Evolutionary conservation across 192 early-diverging fungal genomes (phyloP).

Genomic region (Coemansia sp.): DNA sequence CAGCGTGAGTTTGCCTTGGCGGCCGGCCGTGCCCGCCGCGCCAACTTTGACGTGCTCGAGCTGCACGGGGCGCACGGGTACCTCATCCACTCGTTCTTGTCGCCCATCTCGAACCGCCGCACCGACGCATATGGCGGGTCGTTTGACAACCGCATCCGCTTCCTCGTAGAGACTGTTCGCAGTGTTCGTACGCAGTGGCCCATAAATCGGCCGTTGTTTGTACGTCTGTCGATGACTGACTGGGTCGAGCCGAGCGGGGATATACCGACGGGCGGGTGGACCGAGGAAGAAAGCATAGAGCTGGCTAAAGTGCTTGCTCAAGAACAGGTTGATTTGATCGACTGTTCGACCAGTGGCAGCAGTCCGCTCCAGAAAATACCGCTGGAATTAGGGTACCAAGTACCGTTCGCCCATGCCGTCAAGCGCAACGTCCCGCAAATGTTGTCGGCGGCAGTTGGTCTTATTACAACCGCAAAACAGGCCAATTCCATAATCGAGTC

Average conservation of each 20-base stretch:
- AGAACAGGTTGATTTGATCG: constrained; percentile 83
- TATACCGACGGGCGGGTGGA: constrained; percentile 61
- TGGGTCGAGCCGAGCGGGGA: constrained; percentile 56
- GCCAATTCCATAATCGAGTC: constrained; percentile 68
- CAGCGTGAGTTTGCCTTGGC: constrained; percentile 64
- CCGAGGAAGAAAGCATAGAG: constrained; percentile 69
- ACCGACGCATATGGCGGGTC: constrained; percentile 92
- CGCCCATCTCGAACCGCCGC: constrained; percentile 77
- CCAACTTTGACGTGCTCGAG: constrained; percentile 89
- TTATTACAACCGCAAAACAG: constrained; percentile 64
- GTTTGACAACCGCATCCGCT: constrained; percentile 82
- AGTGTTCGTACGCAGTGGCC: constrained; percentile 73
- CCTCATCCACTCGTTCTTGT: constrained; percentile 77
- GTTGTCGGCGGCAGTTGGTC: constrained; percentile 65
- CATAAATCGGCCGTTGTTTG: constrained; percentile 76
- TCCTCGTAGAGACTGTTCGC: constrained; percentile 69
- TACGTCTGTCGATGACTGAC: constrained; percentile 81
- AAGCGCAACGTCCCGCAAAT: constrained; percentile 60
- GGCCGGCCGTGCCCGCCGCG: constrained; percentile 68
- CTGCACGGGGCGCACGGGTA: constrained; percentile 93
- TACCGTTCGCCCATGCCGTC: constrained; percentile 67
- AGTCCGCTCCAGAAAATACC: constrained; percentile 56
- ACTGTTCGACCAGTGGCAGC: constrained; percentile 78
- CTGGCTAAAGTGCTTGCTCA: constrained; percentile 57
- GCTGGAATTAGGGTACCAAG: constrained; percentile 61